Base-by-base conservation (phyloP, 2,329 filamentous ascomycete species). In the Diaporthe eres region DNA sequence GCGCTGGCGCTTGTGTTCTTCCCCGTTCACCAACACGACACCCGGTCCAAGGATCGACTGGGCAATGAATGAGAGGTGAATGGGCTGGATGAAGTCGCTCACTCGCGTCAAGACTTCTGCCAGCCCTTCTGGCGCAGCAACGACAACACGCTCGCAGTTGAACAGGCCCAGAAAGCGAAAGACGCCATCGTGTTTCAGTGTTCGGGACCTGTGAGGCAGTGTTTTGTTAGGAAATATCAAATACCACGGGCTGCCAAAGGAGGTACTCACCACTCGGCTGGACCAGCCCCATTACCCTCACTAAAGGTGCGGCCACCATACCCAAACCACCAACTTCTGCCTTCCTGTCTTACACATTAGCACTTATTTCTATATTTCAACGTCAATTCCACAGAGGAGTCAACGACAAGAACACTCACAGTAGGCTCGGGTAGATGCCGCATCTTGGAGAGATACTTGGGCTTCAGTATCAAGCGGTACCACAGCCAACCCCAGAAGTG, bases 391-490 rank as follows among this genome's bases (percentile, higher is more conserved):
- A 9, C 13, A 19, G 12, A 19, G 12, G 3, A 65, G 1, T n/a
- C 42, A 13, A 4, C 4, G 5, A 47, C 25, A 17, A 13, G 15
- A 3, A 3, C 15, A 65, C 60, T 25, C 4, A 65, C 60, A 13
- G 60, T 65, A 47, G 60, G 60, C 25, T 65, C 60, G 6, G 60
- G 60, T 9, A 65, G 39, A 19, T 65, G 39, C 25, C 60, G 39
- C 60, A 65, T 65, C 60, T 65, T 65, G 60, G 60, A 65, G 42
- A 65, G 60, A 65, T 65, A 65, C n/a, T 65, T 65, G 60, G 60
- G 60, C 60, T 65, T 65, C 60, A 65, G 60, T 65, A 65, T 65
- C 39, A 65, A 65, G n/a, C 60, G 60, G 42, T 65, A 65, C 60
- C 60, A 65, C 39, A 65, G 60, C 39, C 39, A 65, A 0, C 60